A percentile compares a stretch with the other conserved stretches of the same genome.
Evolutionary conservation across 495 filamentous ascomycete genomes (phyloP).

Genomic region (Aspergillus haitiensis): DNA sequence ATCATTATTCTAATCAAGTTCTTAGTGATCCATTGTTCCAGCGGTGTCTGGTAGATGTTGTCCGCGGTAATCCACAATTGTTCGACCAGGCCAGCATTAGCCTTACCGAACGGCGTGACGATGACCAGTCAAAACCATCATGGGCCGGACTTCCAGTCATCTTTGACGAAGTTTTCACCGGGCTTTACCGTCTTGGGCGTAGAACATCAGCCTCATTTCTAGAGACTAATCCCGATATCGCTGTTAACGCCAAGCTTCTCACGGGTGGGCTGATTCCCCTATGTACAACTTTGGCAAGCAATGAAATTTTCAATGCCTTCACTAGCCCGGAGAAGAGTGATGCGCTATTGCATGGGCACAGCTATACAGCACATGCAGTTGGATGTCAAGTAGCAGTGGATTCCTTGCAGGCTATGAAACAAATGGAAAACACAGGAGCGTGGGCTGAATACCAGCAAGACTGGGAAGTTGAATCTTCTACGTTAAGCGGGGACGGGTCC

Average conservation of each 20-base stretch:
- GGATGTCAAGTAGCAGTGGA: constrained; percentile 70
- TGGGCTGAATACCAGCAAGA: constrained; percentile 51
- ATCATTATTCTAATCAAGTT: background rate
- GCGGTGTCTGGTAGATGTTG: constrained; percentile 58
- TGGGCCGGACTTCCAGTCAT: constrained; percentile 76
- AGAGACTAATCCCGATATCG: constrained; percentile 63
- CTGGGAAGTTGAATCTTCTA: constrained; percentile 31
- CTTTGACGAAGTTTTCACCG: constrained; percentile 81
- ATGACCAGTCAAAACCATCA: constrained; percentile 17
- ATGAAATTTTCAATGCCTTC: constrained; percentile 71
- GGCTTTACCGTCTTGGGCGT: constrained; percentile 73
- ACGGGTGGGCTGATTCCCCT: constrained; percentile 78
- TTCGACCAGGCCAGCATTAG: constrained; percentile 33
- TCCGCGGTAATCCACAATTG: constrained; percentile 55
- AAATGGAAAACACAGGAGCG: constrained; percentile 51
- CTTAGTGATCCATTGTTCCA: constrained; percentile 76
- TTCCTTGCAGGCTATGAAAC: constrained; percentile 54
- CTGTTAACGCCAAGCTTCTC: constrained; percentile 74
- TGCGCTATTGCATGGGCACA: constrained; percentile 75
- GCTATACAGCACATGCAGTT: constrained; percentile 76
- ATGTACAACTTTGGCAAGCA: constrained; percentile 65
- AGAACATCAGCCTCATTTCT: constrained; percentile 66
- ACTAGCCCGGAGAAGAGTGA: constrained; percentile 65
- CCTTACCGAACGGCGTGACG: constrained; percentile 5
- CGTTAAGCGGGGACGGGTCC: background rate